Evolutionary conservation across 495 filamentous ascomycete species (phyloP).

Genomic region (Friedmanniomyces endolithicus): DNA sequence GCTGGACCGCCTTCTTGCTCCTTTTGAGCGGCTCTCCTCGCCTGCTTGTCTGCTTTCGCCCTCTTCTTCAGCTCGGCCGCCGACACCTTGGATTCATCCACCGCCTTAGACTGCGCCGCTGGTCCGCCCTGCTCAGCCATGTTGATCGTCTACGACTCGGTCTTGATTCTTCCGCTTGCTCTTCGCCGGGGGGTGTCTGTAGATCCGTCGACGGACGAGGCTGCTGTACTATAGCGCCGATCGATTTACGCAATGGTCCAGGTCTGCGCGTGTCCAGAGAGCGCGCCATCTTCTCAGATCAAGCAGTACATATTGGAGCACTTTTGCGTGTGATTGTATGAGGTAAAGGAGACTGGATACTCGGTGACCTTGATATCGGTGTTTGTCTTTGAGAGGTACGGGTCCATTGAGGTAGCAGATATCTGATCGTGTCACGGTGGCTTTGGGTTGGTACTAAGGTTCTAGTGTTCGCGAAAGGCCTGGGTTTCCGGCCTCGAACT

Average conservation of each 20-base stretch:
- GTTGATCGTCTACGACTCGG: neutral
- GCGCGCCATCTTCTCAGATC: neutral
- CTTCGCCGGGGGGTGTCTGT: neutral
- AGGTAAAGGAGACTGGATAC: neutral
- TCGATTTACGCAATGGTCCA: neutral
- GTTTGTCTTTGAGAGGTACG: neutral
- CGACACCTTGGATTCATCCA: conserved; percentile 18
- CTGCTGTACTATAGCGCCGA: neutral
- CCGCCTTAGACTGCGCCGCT: neutral
- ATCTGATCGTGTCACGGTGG: neutral
- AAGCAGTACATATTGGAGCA: neutral
- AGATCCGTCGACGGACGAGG: neutral
- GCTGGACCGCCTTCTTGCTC: conserved; percentile 15
- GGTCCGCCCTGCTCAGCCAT: neutral
- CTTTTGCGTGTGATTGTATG: neutral
- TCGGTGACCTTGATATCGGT: neutral
- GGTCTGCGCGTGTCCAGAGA: neutral
- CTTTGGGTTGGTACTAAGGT: too few species aligned
- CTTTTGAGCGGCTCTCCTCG: conserved; percentile 25
- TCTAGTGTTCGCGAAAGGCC: too few species aligned
- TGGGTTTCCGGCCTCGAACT: too few species aligned
- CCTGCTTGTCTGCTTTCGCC: conserved; percentile 31
- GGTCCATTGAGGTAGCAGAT: neutral
- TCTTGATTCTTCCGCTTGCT: neutral
- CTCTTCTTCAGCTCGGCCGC: conserved; percentile 32